Conservation (phyloP, 2,329 filamentous ascomycete genomes). For the Malbranchea zuffiana region DNA sequence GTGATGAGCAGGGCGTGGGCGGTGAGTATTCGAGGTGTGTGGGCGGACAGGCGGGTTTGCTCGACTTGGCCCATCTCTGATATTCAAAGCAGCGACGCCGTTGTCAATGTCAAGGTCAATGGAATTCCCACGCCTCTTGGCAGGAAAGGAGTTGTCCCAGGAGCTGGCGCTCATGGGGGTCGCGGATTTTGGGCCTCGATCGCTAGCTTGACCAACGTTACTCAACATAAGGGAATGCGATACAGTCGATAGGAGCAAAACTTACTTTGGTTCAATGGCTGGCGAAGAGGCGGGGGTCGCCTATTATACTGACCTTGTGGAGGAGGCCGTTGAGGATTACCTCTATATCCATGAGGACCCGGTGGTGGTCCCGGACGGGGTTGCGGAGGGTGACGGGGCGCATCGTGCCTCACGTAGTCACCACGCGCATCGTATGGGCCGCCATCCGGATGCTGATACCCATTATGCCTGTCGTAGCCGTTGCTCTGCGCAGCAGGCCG, state of each 20-base stretch:
- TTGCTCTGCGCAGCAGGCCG: no score
- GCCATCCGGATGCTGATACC: slow-evolving; percentile 19
- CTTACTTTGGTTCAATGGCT: slow-evolving; percentile 27
- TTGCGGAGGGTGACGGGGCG: slow-evolving; percentile 5
- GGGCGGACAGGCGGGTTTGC: slow-evolving; percentile 22
- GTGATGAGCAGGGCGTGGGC: slow-evolving; percentile 23
- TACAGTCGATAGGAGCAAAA: slow-evolving; percentile 11
- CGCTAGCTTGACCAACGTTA: not conserved
- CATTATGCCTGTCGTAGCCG: slow-evolving; percentile 22
- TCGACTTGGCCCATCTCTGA: slow-evolving; percentile 23
- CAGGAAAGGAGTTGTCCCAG: slow-evolving; percentile 43
- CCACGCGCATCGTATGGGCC: slow-evolving; percentile 21
- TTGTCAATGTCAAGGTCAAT: slow-evolving; percentile 27
- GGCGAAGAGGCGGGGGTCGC: slow-evolving; percentile 23
- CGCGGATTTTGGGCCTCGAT: slow-evolving; percentile 4
- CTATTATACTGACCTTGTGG: slow-evolving; percentile 8
- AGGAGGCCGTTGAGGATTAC: slow-evolving; percentile 8
- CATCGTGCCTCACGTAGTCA: slow-evolving; percentile 10
- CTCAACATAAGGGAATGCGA: not conserved
- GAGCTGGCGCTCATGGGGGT: slow-evolving; percentile 27
- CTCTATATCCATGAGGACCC: slow-evolving; percentile 17
- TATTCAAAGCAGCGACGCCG: slow-evolving; percentile 31
- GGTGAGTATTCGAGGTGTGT: slow-evolving; percentile 31
- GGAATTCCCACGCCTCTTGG: slow-evolving; percentile 25
- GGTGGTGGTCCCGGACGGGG: slow-evolving; percentile 8